A percentile compares a stretch with the other conserved stretches of the same genome.
Conservation (phyloP, 257 asterid genomes). For the Penstemon barbatus region DNA sequence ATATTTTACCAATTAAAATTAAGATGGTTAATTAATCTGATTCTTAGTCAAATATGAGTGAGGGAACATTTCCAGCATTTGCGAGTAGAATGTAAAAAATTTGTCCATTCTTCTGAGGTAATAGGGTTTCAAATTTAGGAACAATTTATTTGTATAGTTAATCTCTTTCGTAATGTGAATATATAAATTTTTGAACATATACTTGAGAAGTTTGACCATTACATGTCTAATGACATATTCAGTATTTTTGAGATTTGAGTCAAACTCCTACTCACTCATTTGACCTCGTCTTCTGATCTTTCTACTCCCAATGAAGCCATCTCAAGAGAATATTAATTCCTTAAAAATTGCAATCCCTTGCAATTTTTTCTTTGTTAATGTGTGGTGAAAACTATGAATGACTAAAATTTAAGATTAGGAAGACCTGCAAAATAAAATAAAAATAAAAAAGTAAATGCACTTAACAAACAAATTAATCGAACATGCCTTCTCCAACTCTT, state of each 20-base stretch:
- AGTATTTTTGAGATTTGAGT: neutral
- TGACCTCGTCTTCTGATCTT: too few species aligned
- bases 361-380: too few species aligned
- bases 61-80: constrained; percentile 30
- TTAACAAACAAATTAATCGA: too few species aligned
- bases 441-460: too few species aligned
- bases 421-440: too few species aligned
- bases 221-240: neutral
- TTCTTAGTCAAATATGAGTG: neutral
- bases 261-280: neutral
- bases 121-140: neutral
- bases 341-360: neutral
- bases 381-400: neutral
- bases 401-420: neutral
- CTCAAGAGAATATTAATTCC: neutral
- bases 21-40: too few species aligned
- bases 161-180: neutral
- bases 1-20: too few species aligned
- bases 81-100: constrained; percentile 9
- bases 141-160: too few species aligned
- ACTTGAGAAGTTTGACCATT: constrained; percentile 32
- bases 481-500: too few species aligned
- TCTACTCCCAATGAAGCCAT: neutral
- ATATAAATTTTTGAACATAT: neutral
- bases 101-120: constrained; percentile 6